Conservation (phyloP, 208 protist species). For the Leishmania turanica region DNA sequence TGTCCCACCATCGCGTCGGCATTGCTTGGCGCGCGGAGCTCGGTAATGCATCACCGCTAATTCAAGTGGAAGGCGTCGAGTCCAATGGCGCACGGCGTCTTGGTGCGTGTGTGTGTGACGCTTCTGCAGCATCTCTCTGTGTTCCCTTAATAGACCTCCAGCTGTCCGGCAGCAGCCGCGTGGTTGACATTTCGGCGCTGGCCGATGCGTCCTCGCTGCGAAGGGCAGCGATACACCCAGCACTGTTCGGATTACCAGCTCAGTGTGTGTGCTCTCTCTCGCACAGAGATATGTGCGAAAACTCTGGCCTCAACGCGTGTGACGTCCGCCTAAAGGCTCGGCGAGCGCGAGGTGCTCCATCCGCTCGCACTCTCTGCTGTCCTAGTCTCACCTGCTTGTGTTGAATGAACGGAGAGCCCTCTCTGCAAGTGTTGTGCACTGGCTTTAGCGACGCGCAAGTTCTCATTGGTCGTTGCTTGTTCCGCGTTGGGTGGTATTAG, state of each 20-base stretch:
- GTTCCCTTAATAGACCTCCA: background rate
- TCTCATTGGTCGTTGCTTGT: background rate
- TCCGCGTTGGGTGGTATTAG: background rate
- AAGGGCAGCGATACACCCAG: background rate
- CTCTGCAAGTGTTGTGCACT: background rate
- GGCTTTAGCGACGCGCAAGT: background rate
- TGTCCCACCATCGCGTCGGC: background rate
- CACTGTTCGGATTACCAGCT: background rate
- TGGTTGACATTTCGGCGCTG: slow-evolving; percentile 2
- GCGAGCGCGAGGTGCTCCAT: background rate
- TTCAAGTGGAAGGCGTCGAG: background rate
- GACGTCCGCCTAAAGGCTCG: background rate
- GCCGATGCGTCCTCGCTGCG: background rate
- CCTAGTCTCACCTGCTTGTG: background rate
- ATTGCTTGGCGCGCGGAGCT: slow-evolving; percentile 4
- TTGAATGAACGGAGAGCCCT: background rate
- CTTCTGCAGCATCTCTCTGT: background rate
- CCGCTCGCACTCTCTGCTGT: background rate
- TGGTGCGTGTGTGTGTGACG: background rate
- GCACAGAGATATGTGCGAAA: background rate
- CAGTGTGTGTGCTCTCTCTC: slow-evolving; percentile 1
- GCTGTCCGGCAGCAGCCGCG: background rate
- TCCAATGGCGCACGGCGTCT: background rate
- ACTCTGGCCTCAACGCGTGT: background rate
- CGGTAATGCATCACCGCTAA: background rate